Percentiles rank a stretch among this genome's conserved stretches.
Evolutionary conservation across 2,329 filamentous ascomycete genomes (phyloP).

Genomic region (Hypoxylon sp.): DNA sequence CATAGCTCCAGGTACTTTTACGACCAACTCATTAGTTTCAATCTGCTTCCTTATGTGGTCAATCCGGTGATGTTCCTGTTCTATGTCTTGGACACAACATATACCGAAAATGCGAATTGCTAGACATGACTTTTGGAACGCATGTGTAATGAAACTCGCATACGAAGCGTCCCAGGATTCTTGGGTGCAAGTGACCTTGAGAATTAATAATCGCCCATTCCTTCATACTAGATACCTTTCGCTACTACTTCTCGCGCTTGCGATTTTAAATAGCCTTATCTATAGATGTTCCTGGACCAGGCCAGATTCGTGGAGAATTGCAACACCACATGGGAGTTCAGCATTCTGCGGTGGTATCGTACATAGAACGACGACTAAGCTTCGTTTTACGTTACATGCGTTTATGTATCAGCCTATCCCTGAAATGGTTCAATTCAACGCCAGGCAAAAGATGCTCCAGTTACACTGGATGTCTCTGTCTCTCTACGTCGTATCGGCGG

Average conservation of each 20-base stretch:
- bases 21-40: neutral
- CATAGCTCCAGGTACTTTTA: too few relatives aligned
- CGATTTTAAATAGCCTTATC: conserved; percentile 22
- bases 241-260: conserved; percentile 7
- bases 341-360: neutral
- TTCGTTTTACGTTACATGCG: conserved; percentile 23
- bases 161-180: conserved; percentile 11
- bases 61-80: neutral
- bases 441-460: conserved; percentile 1
- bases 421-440: conserved; percentile 28
- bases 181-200: neutral
- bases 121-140: conserved; percentile 10
- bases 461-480: neutral
- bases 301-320: conserved; percentile 8
- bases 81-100: neutral
- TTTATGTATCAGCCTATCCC: conserved; percentile 12
- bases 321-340: conserved; percentile 8
- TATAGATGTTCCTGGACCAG: conserved; percentile 9
- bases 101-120: conserved; percentile 6
- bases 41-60: neutral
- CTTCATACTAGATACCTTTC: conserved; percentile 7
- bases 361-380: conserved; percentile 31
- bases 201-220: neutral
- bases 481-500: conserved; percentile 1
- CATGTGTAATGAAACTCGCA: conserved; percentile 9